A percentile compares a stretch with the other conserved stretches of the same genome.
These are phyloP conservation scores for Colletotrichum orbiculare DNA, from an alignment of 2,329 filamentous ascomycete genomes.

Conservation along the genomic window DNA sequence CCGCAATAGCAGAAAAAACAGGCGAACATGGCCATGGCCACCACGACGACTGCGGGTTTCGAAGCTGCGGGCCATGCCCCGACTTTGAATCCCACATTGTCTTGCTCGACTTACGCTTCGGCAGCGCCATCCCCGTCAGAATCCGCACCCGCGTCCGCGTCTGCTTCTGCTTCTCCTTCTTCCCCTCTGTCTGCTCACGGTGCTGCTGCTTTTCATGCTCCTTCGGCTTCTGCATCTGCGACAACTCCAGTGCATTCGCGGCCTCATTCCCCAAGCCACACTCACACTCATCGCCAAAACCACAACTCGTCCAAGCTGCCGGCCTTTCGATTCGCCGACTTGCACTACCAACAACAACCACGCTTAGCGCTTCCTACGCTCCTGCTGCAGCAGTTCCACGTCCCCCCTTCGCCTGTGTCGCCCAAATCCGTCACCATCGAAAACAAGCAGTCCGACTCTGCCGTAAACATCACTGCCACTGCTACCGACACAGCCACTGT, in stretches of 20 bases:
- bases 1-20: too few relatives aligned
- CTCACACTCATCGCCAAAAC: conserved; percentile 62
- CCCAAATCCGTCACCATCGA: conserved; percentile 44
- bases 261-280: conserved; percentile 46
- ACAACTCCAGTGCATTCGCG: conserved; percentile 31
- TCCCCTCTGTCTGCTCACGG: conserved; percentile 27
- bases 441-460: conserved; percentile 25
- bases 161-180: conserved; percentile 30
- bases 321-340: conserved; percentile 64
- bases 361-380: conserved; percentile 42
- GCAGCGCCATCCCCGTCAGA: conserved; percentile 8
- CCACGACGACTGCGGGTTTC: conserved; percentile 22
- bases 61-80: conserved; percentile 36
- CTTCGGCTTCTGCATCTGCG: conserved; percentile 15
- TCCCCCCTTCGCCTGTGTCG: conserved; percentile 54
- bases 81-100: conserved; percentile 32
- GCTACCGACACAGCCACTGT: conserved; percentile 11
- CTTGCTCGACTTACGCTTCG: conserved; percentile 27
- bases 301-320: conserved; percentile 68
- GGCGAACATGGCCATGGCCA: conserved; percentile 31
- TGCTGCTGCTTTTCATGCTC: conserved; percentile 24
- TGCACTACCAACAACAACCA: conserved; percentile 44
- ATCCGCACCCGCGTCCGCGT: conserved; percentile 8
- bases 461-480: conserved; percentile 9
- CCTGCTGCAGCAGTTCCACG: conserved; percentile 43